Evolutionary conservation across 441 rosid genomes (phyloP).

Genomic region (Corymbia calophylla): DNA sequence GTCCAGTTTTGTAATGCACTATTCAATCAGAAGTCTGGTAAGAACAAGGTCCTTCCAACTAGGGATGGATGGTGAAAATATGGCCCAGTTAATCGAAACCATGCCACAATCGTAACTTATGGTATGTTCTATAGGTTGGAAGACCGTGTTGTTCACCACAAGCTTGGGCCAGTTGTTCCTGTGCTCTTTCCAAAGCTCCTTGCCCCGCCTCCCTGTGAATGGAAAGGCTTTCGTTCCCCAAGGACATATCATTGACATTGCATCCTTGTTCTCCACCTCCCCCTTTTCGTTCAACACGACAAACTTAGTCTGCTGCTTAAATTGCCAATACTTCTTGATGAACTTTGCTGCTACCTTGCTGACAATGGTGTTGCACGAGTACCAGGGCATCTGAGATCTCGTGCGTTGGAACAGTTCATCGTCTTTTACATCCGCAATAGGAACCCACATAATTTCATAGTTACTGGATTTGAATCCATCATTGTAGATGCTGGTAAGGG

Average conservation of each 20-base stretch:
- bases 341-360: background rate
- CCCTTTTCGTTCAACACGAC: background rate
- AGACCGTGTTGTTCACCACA: background rate
- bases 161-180: background rate
- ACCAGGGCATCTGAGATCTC: background rate
- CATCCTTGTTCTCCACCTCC: no score
- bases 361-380: background rate
- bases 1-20: background rate
- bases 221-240: background rate
- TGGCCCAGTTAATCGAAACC: background rate
- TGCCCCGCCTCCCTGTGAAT: background rate
- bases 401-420: fast-evolving
- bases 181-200: background rate
- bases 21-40: no score
- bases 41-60: background rate
- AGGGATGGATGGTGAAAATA: background rate
- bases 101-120: background rate
- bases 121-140: background rate
- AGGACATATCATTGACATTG: background rate
- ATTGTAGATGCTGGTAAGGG: background rate
- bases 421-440: background rate
- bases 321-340: background rate
- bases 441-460: background rate
- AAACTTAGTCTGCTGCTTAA: background rate
- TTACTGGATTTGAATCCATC: background rate